Evolutionary conservation across 225 moss, liverwort and hornwort species (phyloP), one percentile per base, ranked within the genome.

Genomic region (Marchantia paleacea): DNA sequence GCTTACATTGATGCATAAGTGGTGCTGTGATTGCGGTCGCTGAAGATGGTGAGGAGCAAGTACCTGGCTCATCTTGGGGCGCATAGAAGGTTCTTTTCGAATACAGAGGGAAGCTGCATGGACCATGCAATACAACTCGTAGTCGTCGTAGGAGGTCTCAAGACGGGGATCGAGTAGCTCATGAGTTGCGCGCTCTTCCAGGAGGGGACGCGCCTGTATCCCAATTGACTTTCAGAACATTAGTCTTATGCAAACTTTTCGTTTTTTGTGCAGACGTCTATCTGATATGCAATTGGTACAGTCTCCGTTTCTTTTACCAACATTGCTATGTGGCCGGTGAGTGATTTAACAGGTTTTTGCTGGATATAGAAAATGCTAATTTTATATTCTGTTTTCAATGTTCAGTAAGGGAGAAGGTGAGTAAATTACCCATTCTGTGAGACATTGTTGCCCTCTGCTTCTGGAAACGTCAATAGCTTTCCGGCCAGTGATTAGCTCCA

Each of bases 341-440:
- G n/a, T n/a, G n/a, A n/a, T n/a, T n/a, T n/a, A n/a, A n/a, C n/a
- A n/a, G n/a, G n/a, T n/a, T n/a, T n/a, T n/a, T n/a, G n/a, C n/a
- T n/a, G n/a, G n/a, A n/a, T n/a, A n/a, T n/a, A n/a, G 15, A 58
- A 3, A 58, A 58, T 8, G 15, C 58, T 13, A 8, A 58, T 8
- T 22, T 15, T 61, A 22, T 22, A 61, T 61, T 22, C 60, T 19
- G n/a, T 15, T 12, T 22, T 1, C 1, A 61, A 22, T 15, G 7
- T 61, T 2, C 20, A 19, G 14, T 6, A 14, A 22, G 4, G 60
- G 60, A 8, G 8, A 19, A 22, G 19, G 58, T 20, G n/a, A n/a
- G n/a, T n/a, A n/a, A 19, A 12, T 75, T 77, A 94, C 94, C 94
- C 90, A 94, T 73, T 94, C 94, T 51, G 92, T 92, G 25, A 94